Conservation (phyloP, 768 basidiomycete species). For the Candolleomyces eurysporus region DNA sequence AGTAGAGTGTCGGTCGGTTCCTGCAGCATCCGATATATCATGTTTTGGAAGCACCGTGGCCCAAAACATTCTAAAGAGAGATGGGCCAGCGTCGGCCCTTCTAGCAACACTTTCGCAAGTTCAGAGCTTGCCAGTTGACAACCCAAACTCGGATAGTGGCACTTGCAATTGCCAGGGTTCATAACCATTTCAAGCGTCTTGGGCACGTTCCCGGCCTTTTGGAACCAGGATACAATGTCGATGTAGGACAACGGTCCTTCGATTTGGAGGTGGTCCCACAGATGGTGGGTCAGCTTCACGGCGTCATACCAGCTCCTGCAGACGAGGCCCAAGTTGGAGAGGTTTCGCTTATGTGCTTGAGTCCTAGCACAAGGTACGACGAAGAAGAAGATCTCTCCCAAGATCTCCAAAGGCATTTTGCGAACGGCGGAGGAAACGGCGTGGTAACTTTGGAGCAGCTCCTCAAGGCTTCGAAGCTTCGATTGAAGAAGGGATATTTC, state of each 20-base stretch:
- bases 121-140: not conserved
- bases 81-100: not conserved
- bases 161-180: not conserved
- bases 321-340: not conserved
- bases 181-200: not conserved
- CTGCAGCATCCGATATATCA: too few species aligned
- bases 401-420: not conserved
- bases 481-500: too few species aligned
- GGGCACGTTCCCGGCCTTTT: not conserved
- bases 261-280: not conserved
- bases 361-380: not conserved
- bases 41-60: too few species aligned
- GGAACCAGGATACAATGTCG: not conserved
- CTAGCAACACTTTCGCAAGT: not conserved
- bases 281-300: not conserved
- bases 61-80: not conserved
- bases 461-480: not conserved
- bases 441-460: not conserved
- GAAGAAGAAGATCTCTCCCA: not conserved
- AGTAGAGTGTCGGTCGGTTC: too few species aligned
- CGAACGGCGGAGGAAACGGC: not conserved
- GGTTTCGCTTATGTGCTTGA: not conserved
- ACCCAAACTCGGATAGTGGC: not conserved
- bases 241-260: not conserved
- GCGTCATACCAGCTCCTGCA: not conserved